These are phyloP conservation scores for Termitomyces eurrhizus DNA, from an alignment of 768 basidiomycete species.

Conservation along the genomic window DNA sequence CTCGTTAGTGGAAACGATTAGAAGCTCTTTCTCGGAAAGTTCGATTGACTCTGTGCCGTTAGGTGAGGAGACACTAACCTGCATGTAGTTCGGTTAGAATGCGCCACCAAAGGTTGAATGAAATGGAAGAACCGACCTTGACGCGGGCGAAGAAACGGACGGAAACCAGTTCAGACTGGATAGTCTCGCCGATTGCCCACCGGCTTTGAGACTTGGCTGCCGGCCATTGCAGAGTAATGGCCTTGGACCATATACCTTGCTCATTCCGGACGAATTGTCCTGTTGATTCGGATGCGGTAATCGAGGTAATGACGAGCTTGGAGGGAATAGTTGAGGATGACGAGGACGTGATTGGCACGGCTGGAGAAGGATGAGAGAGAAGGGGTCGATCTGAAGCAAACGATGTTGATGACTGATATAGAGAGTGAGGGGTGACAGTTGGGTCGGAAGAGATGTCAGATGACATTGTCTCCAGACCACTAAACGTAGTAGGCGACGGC, in stretches of 20 bases:
- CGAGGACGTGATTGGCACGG: constrained; percentile 15
- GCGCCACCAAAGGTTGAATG: constrained; percentile 9
- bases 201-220: constrained; percentile 61
- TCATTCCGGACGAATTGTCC: constrained; percentile 53
- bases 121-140: constrained; percentile 43
- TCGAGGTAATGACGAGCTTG: constrained; percentile 46
- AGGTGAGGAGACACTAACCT: constrained; percentile 50
- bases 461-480: constrained; percentile 17
- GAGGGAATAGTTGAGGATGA: constrained; percentile 20
- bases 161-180: constrained; percentile 57
- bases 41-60: constrained; percentile 65
- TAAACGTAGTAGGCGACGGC: constrained; percentile 8
- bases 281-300: constrained; percentile 57
- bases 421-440: constrained; percentile 37
- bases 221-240: constrained; percentile 70
- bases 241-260: constrained; percentile 59
- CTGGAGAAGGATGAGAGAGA: constrained; percentile 16
- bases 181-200: constrained; percentile 80
- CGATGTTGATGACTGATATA: constrained; percentile 28
- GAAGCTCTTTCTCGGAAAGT: constrained; percentile 63
- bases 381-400: constrained; percentile 27
- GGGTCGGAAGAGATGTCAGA: constrained; percentile 33
- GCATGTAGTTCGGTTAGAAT: constrained; percentile 15
- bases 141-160: constrained; percentile 69
- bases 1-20: constrained; percentile 66